Conservation (phyloP, 192 early-diverging fungal genomes). For the Diversispora epigaea region DNA sequence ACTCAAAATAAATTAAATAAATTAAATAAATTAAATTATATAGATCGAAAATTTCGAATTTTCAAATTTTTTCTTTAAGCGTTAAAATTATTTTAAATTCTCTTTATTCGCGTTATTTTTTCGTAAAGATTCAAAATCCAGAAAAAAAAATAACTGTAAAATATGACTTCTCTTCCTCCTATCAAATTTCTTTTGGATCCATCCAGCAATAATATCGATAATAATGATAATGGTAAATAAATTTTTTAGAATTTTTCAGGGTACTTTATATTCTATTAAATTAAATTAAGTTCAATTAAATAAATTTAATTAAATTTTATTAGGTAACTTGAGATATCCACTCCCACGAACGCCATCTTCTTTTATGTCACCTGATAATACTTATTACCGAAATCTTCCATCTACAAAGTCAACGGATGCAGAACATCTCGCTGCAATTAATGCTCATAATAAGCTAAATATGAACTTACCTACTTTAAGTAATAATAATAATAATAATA, state of each 20-base stretch:
- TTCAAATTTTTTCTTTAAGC: too few relatives aligned
- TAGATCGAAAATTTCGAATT: too few relatives aligned
- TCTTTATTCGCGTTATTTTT: too few relatives aligned
- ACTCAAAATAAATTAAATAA: too few relatives aligned
- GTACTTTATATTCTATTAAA: background rate
- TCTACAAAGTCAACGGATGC: slow-evolving; percentile 1
- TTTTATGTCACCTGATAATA: background rate
- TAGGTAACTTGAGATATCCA: background rate
- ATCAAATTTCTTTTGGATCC: slow-evolving; percentile 15
- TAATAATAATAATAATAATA: slow-evolving; percentile 21
- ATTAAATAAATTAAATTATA: too few relatives aligned
- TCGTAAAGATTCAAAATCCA: too few relatives aligned
- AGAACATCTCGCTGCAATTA: slow-evolving; percentile 10
- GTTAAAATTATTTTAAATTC: too few relatives aligned
- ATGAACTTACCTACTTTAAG: background rate
- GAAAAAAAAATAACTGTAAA: background rate
- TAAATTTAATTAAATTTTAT: background rate
- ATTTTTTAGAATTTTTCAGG: background rate
- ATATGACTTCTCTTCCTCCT: slow-evolving; percentile 10
- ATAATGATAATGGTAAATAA: background rate
- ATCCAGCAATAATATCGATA: background rate
- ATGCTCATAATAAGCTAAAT: slow-evolving; percentile 10
- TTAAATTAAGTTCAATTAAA: background rate
- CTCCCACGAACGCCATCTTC: background rate
- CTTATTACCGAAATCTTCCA: background rate